Percentiles rank a stretch among this genome's conserved stretches.
Conservation (phyloP, 495 filamentous ascomycete species). For the Echria macrotheca region DNA sequence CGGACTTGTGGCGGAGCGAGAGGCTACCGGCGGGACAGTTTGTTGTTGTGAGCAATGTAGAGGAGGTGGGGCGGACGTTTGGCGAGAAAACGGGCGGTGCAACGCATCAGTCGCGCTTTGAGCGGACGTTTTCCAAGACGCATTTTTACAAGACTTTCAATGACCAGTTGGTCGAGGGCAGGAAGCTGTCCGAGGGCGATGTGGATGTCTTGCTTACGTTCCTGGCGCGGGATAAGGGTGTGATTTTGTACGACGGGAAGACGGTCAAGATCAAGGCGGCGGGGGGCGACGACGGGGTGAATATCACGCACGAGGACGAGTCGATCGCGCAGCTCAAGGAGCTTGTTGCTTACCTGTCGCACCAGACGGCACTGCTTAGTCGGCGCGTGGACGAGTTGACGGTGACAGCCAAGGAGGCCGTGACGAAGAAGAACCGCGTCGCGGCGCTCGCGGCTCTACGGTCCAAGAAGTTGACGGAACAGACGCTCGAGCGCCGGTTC, state of each 20-base stretch:
- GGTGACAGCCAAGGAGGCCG: constrained; percentile 58
- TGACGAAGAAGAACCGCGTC: constrained; percentile 63
- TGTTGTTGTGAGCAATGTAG: constrained; percentile 55
- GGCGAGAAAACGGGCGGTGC: constrained; percentile 41
- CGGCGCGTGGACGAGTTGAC: constrained; percentile 54
- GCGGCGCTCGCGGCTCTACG: constrained; percentile 72
- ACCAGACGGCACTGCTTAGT: constrained; percentile 49
- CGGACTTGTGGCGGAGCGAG: constrained; percentile 38
- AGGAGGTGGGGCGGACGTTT: constrained; percentile 45
- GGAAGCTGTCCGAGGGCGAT: constrained; percentile 59
- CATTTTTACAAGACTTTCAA: constrained; percentile 58
- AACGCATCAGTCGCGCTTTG: constrained; percentile 42
- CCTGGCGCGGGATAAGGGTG: constrained; percentile 61
- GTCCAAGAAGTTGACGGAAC: constrained; percentile 73
- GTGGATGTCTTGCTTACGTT: constrained; percentile 65
- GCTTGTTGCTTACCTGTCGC: constrained; percentile 55
- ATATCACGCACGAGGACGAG: constrained; percentile 67
- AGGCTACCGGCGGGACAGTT: constrained; percentile 48
- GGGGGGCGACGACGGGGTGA: constrained; percentile 33
- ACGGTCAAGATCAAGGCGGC: constrained; percentile 67
- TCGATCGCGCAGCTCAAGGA: constrained; percentile 74
- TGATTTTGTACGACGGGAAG: constrained; percentile 59
- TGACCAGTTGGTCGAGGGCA: constrained; percentile 42
- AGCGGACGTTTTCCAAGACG: constrained; percentile 62
- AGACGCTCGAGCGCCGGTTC: constrained; percentile 60